Conservation (phyloP, 2,329 filamentous ascomycete species). For the Penicillium sp. region DNA sequence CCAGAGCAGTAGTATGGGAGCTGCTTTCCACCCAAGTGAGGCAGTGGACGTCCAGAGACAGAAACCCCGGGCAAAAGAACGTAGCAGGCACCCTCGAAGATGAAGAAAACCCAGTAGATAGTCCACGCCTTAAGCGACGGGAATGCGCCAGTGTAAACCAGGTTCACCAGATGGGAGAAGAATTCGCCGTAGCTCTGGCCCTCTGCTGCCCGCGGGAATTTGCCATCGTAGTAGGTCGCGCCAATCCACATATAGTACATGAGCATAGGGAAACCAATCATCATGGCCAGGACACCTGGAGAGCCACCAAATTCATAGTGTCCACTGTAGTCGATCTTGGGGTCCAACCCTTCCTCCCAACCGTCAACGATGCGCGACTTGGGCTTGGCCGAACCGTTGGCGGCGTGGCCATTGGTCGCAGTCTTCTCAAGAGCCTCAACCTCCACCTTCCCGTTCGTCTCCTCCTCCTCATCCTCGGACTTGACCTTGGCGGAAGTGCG, state of each 20-base stretch:
- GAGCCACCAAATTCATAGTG: constrained; percentile 85
- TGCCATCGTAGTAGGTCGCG: constrained; percentile 86
- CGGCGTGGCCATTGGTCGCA: constrained; percentile 30
- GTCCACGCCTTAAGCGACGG: constrained; percentile 81
- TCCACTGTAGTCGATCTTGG: constrained; percentile 53
- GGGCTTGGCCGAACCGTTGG: constrained; percentile 27
- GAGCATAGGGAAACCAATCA: constrained; percentile 87
- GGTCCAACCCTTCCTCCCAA: constrained; percentile 47
- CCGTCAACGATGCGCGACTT: constrained; percentile 44
- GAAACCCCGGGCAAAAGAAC: constrained; percentile 84
- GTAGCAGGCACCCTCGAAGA: constrained; percentile 83
- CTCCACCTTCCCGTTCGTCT: constrained; percentile 15
- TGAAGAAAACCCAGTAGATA: constrained; percentile 93
- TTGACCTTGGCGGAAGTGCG: constrained; percentile 37
- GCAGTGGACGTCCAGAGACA: constrained; percentile 83
- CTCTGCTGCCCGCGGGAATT: constrained; percentile 68
- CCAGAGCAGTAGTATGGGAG: constrained; percentile 94
- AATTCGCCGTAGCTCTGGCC: constrained; percentile 74
- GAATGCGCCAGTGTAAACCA: constrained; percentile 83
- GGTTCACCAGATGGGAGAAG: constrained; percentile 66
- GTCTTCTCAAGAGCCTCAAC: constrained; percentile 28
- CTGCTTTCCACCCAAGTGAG: constrained; percentile 80
- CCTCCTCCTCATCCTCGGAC: constrained; percentile 32
- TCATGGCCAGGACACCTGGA: constrained; percentile 77
- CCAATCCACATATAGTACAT: constrained; percentile 99